phyloP scores from a whole-genome alignment of 2,329 filamentous ascomycete species.

The Penicillium crustosum region DNA sequence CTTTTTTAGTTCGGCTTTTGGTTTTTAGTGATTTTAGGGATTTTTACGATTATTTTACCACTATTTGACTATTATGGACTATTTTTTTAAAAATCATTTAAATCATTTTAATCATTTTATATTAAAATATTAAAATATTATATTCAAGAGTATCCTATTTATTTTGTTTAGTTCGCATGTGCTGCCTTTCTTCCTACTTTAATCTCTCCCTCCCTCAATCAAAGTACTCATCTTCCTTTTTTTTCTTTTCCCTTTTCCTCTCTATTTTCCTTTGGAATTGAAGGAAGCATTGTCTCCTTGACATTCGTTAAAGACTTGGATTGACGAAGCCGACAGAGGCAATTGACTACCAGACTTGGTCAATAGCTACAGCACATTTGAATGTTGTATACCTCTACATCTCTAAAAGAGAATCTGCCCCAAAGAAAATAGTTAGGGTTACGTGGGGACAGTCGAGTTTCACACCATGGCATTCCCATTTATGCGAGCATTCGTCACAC shows the following conservation, averaged over 20 bases:
- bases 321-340: neutral
- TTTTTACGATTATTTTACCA: too few species aligned
- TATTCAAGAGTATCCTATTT: constrained; percentile 24
- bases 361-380: neutral
- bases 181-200: constrained; percentile 26
- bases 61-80: neutral
- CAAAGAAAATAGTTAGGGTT: neutral
- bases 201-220: constrained; percentile 18
- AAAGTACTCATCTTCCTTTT: constrained; percentile 14
- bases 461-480: constrained; percentile 40
- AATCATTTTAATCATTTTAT: neutral
- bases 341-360: constrained; percentile 10
- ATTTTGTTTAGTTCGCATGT: constrained; percentile 25
- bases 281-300: constrained; percentile 25
- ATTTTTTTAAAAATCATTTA: constrained; percentile 12
- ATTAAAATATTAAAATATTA: neutral
- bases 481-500: constrained; percentile 42
- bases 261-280: constrained; percentile 13
- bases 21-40: too few species aligned
- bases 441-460: constrained; percentile 2
- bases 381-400: neutral
- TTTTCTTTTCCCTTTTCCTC: constrained; percentile 13
- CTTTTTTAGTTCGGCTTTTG: constrained; percentile 18
- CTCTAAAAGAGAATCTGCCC: neutral
- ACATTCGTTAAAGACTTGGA: constrained; percentile 26